Evolutionary conservation across 768 basidiomycete species (phyloP).

Genomic region (Xerocomellus amylosporus): DNA sequence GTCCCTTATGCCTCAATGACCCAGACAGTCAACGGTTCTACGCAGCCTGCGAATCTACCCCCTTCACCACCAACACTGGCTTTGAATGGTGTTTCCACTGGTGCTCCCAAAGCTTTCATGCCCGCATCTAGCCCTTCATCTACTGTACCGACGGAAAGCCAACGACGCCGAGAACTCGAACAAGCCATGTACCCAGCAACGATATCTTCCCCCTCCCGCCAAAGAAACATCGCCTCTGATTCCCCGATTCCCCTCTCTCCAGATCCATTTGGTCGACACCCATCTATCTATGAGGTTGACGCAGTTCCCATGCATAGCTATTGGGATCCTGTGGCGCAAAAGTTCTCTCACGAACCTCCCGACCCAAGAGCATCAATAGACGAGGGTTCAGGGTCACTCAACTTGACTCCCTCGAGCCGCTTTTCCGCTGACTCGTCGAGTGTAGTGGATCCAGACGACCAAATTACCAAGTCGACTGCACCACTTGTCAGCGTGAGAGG

Average conservation of each 20-base stretch:
- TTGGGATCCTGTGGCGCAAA: constrained; percentile 41
- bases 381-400: constrained; percentile 13
- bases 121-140: constrained; percentile 19
- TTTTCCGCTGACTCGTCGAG: constrained; percentile 75
- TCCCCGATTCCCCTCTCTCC: constrained; percentile 81
- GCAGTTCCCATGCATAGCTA: constrained; percentile 35
- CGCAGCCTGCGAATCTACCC: constrained; percentile 26
- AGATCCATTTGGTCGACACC: constrained; percentile 75
- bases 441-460: constrained; percentile 28
- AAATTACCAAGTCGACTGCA: constrained; percentile 31
- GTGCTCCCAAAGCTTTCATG: constrained; percentile 50
- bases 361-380: constrained; percentile 25
- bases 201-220: constrained; percentile 28
- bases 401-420: constrained; percentile 48
- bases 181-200: constrained; percentile 45
- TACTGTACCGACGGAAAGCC: constrained; percentile 42
- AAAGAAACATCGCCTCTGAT: constrained; percentile 29
- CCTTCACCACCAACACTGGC: constrained; percentile 62
- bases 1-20: constrained; percentile 41
- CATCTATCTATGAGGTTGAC: constrained; percentile 46
- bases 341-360: constrained; percentile 19
- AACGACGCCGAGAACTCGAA: constrained; percentile 54
- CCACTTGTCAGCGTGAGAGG: constrained; percentile 72
- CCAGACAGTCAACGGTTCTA: constrained; percentile 16
- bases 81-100: constrained; percentile 65